Base-by-base conservation (phyloP, 2,329 filamentous ascomycete genomes). In the Emergomyces orientalis region DNA sequence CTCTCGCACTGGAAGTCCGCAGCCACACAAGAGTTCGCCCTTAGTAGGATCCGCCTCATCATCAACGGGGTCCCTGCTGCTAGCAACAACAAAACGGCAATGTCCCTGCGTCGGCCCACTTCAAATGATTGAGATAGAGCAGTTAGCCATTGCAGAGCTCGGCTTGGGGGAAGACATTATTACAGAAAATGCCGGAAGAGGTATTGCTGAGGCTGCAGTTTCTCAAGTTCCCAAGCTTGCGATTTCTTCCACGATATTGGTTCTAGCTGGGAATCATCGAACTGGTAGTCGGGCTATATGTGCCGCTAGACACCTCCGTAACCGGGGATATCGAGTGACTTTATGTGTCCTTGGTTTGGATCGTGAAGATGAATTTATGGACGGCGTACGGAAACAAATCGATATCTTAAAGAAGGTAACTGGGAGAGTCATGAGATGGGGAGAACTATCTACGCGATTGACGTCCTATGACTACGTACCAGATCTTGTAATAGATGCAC, bases 241-340 rank as follows among this genome's bases (percentile, higher is more conserved):
- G 45, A 75, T 79, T 19, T 77, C 80, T 37, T 82, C 83, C 0
- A 82, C 85, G 7, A 80, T 88, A 59, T 86, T 96, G 27, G 85
- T 97, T 7, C 81, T 97, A n/a, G 92, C 90, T 0, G 93, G 94
- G n/a, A 97, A 97, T 74, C 93, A 96, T 75, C 91, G 91, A 67
- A 91, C 88, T 0, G 92, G 93, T 47, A 87, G 90, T 45, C 84
- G 93, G 63, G 91, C 91, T 2, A 82, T 97, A 61, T 89, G 91
- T 17, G 91, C 91, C 3, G 91, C 88, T 34, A 86, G 94, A 4
- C 92, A 97, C 73, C 82, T 97, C 9, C 86, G 90, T 60, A 93
- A 92, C 71, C 89, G 92, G 66, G 89, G 89, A 25, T 80, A 90
- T 62, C 88, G 90, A 62, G 86, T 96, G 45, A 84, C 95, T 55